phyloP scores from a whole-genome alignment of 305 asterid species.

The Solanum aculeatissimum region DNA sequence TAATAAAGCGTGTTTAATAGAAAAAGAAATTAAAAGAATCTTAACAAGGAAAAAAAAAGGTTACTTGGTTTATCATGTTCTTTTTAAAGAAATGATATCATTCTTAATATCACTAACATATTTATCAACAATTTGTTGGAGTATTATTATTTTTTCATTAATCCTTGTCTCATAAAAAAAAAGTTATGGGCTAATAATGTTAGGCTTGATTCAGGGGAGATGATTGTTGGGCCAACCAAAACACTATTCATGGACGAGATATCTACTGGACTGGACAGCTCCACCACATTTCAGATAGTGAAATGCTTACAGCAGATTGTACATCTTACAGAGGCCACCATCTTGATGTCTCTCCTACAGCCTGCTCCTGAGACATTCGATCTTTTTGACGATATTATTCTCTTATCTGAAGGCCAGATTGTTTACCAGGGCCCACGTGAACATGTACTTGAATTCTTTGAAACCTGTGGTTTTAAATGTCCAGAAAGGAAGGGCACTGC shows the following conservation, averaged over 20 bases:
- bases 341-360: constrained; percentile 49
- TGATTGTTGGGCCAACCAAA: constrained; percentile 52
- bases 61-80: not conserved
- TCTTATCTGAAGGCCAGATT: constrained; percentile 44
- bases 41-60: not conserved
- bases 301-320: constrained; percentile 45
- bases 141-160: too few relatives aligned
- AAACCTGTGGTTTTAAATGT: constrained; percentile 40
- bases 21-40: not conserved
- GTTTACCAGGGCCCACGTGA: constrained; percentile 57
- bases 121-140: not conserved
- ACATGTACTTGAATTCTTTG: constrained; percentile 38
- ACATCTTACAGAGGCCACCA: constrained; percentile 42
- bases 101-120: not conserved
- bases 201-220: constrained; percentile 35
- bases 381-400: constrained; percentile 47
- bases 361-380: constrained; percentile 57
- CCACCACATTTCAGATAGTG: constrained; percentile 52
- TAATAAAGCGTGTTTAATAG: not conserved
- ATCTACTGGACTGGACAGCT: constrained; percentile 58
- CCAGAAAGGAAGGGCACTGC: constrained; percentile 62
- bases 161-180: too few relatives aligned
- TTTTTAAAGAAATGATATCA: not conserved
- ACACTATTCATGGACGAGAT: constrained; percentile 59
- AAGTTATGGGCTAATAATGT: not conserved